Percentiles rank a stretch among this genome's conserved stretches.
These are phyloP conservation scores for Aspergillus quadricinctus DNA, from an alignment of 2,329 filamentous ascomycete species.

Conservation along the genomic window DNA sequence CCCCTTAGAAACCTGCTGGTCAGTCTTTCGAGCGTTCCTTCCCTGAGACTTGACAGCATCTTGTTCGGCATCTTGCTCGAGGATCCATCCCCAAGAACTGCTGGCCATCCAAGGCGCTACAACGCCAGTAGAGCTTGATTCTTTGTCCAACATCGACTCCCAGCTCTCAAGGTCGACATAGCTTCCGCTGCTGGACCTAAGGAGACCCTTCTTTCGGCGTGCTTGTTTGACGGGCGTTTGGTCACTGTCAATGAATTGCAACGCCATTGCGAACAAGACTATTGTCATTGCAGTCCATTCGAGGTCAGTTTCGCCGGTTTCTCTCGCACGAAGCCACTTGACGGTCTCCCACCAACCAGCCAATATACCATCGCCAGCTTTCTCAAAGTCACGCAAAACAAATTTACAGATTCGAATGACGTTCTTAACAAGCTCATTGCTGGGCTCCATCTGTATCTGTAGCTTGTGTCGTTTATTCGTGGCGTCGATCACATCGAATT, in stretches of 20 bases:
- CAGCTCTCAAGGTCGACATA: constrained; percentile 43
- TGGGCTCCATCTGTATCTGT: constrained; percentile 63
- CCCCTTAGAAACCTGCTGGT: constrained; percentile 19
- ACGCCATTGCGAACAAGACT: constrained; percentile 59
- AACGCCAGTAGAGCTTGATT: constrained; percentile 39
- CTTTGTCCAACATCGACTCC: constrained; percentile 46
- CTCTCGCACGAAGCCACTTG: constrained; percentile 59
- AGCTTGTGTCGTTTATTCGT: constrained; percentile 61
- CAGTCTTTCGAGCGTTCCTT: constrained; percentile 17
- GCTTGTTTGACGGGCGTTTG: constrained; percentile 33
- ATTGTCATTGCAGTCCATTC: constrained; percentile 70
- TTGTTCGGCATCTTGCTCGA: constrained; percentile 51
- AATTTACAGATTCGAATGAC: constrained; percentile 61
- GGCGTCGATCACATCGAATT: constrained; percentile 64
- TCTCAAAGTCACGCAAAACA: constrained; percentile 55
- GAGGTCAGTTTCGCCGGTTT: constrained; percentile 45
- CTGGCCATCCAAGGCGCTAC: constrained; percentile 51
- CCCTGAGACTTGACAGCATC: constrained; percentile 12
- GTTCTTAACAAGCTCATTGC: constrained; percentile 57
- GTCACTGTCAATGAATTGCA: constrained; percentile 51
- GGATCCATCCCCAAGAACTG: constrained; percentile 67
- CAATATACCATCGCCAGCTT: constrained; percentile 57
- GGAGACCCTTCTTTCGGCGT: constrained; percentile 39
- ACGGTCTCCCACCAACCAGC: constrained; percentile 70
- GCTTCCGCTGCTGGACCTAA: constrained; percentile 49